Base-by-base conservation (phyloP, 805 yeast genomes). In the Candida chilensis region DNA sequence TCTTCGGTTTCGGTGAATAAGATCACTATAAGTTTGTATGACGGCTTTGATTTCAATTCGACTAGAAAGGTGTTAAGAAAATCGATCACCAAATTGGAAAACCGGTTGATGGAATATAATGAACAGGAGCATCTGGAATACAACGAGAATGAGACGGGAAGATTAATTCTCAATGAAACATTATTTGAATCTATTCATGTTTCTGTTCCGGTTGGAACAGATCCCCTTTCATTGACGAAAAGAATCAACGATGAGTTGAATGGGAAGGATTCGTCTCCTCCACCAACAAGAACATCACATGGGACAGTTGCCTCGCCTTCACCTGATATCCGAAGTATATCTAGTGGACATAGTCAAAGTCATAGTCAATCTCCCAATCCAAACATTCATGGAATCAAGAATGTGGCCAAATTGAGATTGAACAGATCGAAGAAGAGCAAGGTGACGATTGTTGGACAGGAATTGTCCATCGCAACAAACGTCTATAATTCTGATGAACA, bases 1-100 rank as follows among this genome's bases (percentile, higher is more conserved):
- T n/a, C n/a, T n/a, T n/a, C n/a, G n/a, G n/a, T n/a, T n/a, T 57
- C 58, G 27, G 44, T 67, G 4, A 47, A 64, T 2, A 64, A 64
- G 28, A 51, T 61, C 0, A 46, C 43, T 1, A 42, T 81, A 2
- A 70, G 63, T 30, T 53, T 90, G 13, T 77, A 71, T 48, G 98
- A 92, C 56, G 99, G 99, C 0, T 92, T 78, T 47, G 97, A 92
- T 43, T 87, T 96, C 94, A 70, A 69, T 32, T 71, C 73, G 26
- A 86, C 97, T 0, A 66, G 94, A 34, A 63, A 61, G 16, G 63
- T 77, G 0, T 78, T 92, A 17, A 58, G 63, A 8, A 70, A 8
- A 28, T 18, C 34, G 32, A 9, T 24, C 18, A 15, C 19, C 24
- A 5, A 31, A 29, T 14, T 22, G 29, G 11, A 17, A 27, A n/a